Conservation (phyloP, 768 basidiomycete genomes). For the Boletus rubroflammeus region DNA sequence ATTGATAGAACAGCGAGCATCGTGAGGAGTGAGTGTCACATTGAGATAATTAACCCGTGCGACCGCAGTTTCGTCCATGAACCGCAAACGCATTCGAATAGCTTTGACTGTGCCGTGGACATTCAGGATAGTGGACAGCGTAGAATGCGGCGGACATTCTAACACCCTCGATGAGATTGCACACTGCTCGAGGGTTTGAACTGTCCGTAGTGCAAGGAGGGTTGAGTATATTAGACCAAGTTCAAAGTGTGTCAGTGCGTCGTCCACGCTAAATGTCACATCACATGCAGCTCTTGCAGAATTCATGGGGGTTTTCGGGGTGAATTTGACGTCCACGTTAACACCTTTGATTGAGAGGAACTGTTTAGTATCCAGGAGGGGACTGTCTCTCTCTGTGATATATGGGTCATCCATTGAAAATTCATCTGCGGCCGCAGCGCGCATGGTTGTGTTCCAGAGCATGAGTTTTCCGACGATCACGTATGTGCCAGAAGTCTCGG, state of each 20-base stretch:
- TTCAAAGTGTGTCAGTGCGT: slow-evolving; percentile 50
- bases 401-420: slow-evolving; percentile 67
- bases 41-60: slow-evolving; percentile 33
- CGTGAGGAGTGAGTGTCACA: slow-evolving; percentile 15
- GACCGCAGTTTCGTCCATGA: slow-evolving; percentile 48
- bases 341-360: slow-evolving; percentile 40
- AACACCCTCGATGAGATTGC: slow-evolving; percentile 14
- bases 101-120: slow-evolving; percentile 37
- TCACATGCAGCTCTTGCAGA: slow-evolving; percentile 33
- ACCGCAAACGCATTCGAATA: slow-evolving; percentile 44
- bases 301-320: slow-evolving; percentile 6
- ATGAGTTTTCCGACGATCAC: slow-evolving; percentile 43
- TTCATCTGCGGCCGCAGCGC: slow-evolving; percentile 61
- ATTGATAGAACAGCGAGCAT: slow-evolving; percentile 35
- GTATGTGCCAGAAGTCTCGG: slow-evolving; percentile 31
- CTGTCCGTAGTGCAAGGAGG: slow-evolving; percentile 56
- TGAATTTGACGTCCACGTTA: slow-evolving; percentile 26
- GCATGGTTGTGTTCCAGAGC: slow-evolving; percentile 48
- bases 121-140: slow-evolving; percentile 17
- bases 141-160: slow-evolving; percentile 16
- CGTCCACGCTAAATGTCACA: slow-evolving; percentile 48
- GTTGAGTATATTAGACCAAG: slow-evolving; percentile 67
- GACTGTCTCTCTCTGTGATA: slow-evolving; percentile 51
- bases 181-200: slow-evolving; percentile 38
- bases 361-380: slow-evolving; percentile 39